Percentiles rank a stretch among this genome's conserved stretches.
These are phyloP conservation scores for Murraya koenigii DNA, from an alignment of 345 rosid species.

Conservation along the genomic window DNA sequence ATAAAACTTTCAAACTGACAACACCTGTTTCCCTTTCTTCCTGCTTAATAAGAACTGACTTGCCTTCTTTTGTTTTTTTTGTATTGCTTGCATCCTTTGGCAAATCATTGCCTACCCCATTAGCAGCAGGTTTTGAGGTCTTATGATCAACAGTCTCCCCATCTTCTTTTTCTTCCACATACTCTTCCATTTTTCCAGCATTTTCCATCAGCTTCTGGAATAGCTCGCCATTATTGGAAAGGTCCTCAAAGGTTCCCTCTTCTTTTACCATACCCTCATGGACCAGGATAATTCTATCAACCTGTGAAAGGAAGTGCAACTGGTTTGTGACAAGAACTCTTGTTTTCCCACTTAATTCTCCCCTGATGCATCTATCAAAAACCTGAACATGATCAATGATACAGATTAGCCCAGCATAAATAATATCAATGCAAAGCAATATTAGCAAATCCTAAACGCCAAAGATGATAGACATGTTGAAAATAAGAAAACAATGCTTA, in stretches of 20 bases:
- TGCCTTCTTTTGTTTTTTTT: conserved; percentile 59
- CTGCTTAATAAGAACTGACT: conserved; percentile 89
- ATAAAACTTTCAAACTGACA: conserved; percentile 70
- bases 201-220: conserved; percentile 96
- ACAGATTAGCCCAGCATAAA: conserved; percentile 4
- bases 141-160: conserved; percentile 43
- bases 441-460: conserved; percentile 8
- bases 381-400: conserved; percentile 47
- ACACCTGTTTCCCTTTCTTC: conserved; percentile 99
- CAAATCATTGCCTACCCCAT: conserved; percentile 47
- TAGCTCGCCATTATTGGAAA: conserved; percentile 60
- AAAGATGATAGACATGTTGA: not conserved
- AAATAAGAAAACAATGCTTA: not conserved
- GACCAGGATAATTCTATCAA: conserved; percentile 85
- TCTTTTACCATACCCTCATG: conserved; percentile 91
- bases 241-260: conserved; percentile 93
- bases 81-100: conserved; percentile 36
- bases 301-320: conserved; percentile 95
- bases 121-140: conserved; percentile 47
- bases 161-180: conserved; percentile 66
- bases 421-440: conserved; percentile 1
- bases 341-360: conserved; percentile 74
- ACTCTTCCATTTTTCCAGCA: conserved; percentile 99
- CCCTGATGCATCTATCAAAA: conserved; percentile 88
- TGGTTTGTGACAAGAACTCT: conserved; percentile 99